phyloP scores from a whole-genome alignment of 2,329 filamentous ascomycete genomes.

The Pyrenophora graminea region DNA sequence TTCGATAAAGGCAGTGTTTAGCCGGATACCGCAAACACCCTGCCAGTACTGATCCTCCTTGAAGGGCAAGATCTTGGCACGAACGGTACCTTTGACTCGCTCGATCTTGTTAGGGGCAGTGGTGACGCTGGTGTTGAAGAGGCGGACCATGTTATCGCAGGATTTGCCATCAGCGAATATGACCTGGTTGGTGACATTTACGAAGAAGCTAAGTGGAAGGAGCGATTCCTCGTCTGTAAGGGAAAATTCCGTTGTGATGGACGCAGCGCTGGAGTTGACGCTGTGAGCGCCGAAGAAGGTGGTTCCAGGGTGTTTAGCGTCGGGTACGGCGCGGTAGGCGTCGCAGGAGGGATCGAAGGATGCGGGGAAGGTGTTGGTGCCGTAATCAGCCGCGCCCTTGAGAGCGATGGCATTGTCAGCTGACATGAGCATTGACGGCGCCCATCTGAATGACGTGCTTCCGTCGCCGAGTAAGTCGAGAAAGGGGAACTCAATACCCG shows the following conservation, averaged over 20 bases:
- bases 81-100: slow-evolving; percentile 41
- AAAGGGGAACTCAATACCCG: slow-evolving; percentile 61
- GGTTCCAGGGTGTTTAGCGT: slow-evolving; percentile 27
- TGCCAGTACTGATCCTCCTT: slow-evolving; percentile 33
- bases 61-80: slow-evolving; percentile 37
- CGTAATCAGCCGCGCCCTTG: slow-evolving; percentile 53
- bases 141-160: slow-evolving; percentile 52
- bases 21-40: slow-evolving; percentile 40
- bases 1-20: slow-evolving; percentile 49
- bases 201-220: slow-evolving; percentile 49
- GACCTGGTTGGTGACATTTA: slow-evolving; percentile 61
- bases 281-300: slow-evolving; percentile 28
- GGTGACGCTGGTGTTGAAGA: slow-evolving; percentile 54
- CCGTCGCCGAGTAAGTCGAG: slow-evolving; percentile 58
- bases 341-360: slow-evolving; percentile 56
- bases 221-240: slow-evolving; percentile 31
- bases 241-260: slow-evolving; percentile 24
- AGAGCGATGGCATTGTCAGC: slow-evolving; percentile 51
- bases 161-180: slow-evolving; percentile 48
- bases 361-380: slow-evolving; percentile 50
- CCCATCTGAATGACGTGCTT: slow-evolving; percentile 58
- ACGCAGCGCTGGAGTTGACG: slow-evolving; percentile 22
- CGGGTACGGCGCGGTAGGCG: slow-evolving; percentile 48
- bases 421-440: slow-evolving; percentile 54
- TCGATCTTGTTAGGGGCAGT: slow-evolving; percentile 38